Base-by-base conservation (phyloP, 2,329 filamentous ascomycete species). In the Fusarium falciforme region DNA sequence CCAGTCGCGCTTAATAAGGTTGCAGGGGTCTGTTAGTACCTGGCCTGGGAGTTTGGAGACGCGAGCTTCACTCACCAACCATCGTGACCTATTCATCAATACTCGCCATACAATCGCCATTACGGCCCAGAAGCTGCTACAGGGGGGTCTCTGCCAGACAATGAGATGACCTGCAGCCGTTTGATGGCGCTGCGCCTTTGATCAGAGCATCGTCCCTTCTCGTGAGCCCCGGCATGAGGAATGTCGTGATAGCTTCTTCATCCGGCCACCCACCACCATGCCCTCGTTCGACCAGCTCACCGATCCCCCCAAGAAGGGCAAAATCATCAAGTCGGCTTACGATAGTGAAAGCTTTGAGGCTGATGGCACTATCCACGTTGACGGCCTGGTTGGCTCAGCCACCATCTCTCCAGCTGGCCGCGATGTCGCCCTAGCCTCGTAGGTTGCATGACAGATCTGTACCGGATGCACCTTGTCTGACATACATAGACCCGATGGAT, bases 341-440 rank as follows among this genome's bases (percentile, higher is more conserved):
- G 94, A 97, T 73, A 97, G 94, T 82, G 91, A 93, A 64, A 97
- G 93, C 36, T 98, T 98, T 77, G 94, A 95, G 76, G 90, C 92
- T 72, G 93, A 97, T 83, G 92, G 93, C 61, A 93, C 92, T 2
- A 95, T 98, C 76, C 91, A 93, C 78, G 93, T 98, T 61, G 92
- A 95, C 73, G 89, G 89, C n/a, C 83, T 90, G 25, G 94, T 98
- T 61, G 95, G 95, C 57, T 97, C 96, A 7, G 95, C 96, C 77
- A 96, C 94, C 68, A 98, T 98, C 83, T 97, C 95, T 22, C 95
- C 95, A 3, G 95, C 93, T 70, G 95, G 96, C 58, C 90, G 96
- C 77, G 96, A 98, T 84, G 91, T 98, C 66, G 95, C 96, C 38
- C 87, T 98, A 73, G 96, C 95, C 64, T 97, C 94, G 88, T 89